Percentiles rank a stretch among this genome's conserved stretches.
phyloP scores from a whole-genome alignment of 2,329 filamentous ascomycete species.

The Verticillium isaacii region DNA sequence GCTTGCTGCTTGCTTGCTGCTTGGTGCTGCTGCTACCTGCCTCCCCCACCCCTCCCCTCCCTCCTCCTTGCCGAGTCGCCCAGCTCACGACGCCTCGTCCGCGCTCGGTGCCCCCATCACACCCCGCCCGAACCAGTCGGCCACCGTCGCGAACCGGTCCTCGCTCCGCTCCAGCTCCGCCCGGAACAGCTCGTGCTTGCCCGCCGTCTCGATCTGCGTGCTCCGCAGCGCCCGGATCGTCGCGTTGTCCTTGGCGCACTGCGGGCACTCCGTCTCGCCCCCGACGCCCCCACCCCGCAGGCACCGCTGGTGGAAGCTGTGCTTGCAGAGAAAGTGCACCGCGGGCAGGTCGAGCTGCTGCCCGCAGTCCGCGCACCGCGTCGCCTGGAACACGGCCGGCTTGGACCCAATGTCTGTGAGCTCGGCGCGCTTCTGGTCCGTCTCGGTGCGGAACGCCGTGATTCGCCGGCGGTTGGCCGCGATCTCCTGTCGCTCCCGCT shows the following conservation, averaged over 20 bases:
- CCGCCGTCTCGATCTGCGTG: slow-evolving; percentile 81
- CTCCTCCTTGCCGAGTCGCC: too few species aligned
- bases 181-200: slow-evolving; percentile 84
- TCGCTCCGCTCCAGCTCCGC: slow-evolving; percentile 71
- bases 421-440: slow-evolving; percentile 72
- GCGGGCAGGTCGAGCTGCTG: slow-evolving; percentile 77
- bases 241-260: slow-evolving; percentile 78
- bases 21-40: neutral
- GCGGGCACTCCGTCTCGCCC: slow-evolving; percentile 73
- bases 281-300: slow-evolving; percentile 47
- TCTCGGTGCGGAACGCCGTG: slow-evolving; percentile 78
- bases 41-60: too few species aligned
- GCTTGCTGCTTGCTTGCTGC: neutral
- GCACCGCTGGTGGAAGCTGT: slow-evolving; percentile 92
- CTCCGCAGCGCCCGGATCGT: slow-evolving; percentile 83
- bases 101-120: slow-evolving; percentile 63
- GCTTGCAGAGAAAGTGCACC: slow-evolving; percentile 95
- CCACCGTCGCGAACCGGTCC: slow-evolving; percentile 84
- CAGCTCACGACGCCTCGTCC: slow-evolving; percentile 14
- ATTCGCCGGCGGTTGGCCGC: slow-evolving; percentile 74
- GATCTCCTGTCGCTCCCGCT: slow-evolving; percentile 84
- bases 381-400: slow-evolving; percentile 85
- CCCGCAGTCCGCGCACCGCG: slow-evolving; percentile 79
- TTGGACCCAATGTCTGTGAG: slow-evolving; percentile 72
- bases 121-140: slow-evolving; percentile 91